These are phyloP conservation scores for Jaminaea rosea DNA, from an alignment of 1,284 basidiomycete genomes.

Conservation along the genomic window DNA sequence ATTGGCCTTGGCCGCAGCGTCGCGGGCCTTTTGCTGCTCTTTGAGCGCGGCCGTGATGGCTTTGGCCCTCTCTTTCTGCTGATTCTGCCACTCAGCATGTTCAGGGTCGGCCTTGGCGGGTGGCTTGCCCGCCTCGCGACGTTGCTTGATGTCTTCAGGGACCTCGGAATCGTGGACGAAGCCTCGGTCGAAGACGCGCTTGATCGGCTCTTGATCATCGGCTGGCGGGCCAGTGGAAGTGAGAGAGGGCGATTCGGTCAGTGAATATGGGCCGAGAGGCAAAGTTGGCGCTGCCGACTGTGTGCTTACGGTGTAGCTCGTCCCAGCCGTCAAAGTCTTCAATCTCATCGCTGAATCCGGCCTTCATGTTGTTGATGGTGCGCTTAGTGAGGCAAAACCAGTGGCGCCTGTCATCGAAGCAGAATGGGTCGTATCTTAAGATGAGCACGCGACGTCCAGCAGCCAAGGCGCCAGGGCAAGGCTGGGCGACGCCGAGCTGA, in stretches of 20 bases:
- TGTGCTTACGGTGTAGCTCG: too few species aligned
- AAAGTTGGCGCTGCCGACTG: too few species aligned
- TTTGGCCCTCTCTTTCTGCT: not conserved
- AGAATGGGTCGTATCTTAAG: too few species aligned
- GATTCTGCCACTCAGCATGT: too few species aligned
- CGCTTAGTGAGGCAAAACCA: not conserved
- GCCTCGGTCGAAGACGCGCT: not conserved
- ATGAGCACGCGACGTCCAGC: too few species aligned
- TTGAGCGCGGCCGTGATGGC: not conserved
- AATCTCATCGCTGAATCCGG: not conserved
- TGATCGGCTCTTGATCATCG: not conserved
- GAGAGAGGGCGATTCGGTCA: not conserved
- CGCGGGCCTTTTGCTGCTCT: not conserved
- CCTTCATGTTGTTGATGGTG: not conserved
- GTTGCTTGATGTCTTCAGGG: too few species aligned
- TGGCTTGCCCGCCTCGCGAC: too few species aligned
- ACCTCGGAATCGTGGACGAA: not conserved
- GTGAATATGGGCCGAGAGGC: too few species aligned
- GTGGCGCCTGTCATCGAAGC: too few species aligned
- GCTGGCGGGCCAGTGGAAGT: not conserved
- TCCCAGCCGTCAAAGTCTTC: not conserved
- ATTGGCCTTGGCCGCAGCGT: not conserved
- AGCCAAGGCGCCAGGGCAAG: too few species aligned
- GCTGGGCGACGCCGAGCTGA: too few species aligned
- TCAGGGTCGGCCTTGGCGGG: too few species aligned